A percentile compares a stretch with the other conserved stretches of the same genome.
Evolutionary conservation across 345 rosid genomes (phyloP).

Genomic region (Microcos paniculata): DNA sequence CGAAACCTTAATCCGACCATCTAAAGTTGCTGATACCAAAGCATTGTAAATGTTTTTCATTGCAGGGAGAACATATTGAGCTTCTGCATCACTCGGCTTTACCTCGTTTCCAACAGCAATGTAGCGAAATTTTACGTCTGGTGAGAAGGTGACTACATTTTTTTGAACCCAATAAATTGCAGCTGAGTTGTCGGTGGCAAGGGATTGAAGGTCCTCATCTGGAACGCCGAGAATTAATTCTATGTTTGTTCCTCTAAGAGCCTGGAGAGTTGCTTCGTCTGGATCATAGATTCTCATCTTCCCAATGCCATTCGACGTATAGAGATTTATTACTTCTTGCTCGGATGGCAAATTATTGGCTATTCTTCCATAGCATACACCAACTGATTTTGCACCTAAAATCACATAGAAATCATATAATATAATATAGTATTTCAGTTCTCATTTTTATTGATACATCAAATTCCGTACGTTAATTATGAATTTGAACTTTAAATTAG

Average conservation of each 20-base stretch:
- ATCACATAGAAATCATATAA: neutral
- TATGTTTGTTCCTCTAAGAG: constrained; percentile 36
- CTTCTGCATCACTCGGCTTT: neutral
- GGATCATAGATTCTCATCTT: constrained; percentile 45
- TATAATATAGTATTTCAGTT: too few species aligned
- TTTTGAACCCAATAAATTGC: constrained; percentile 35
- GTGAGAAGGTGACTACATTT: constrained; percentile 24
- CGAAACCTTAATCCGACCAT: constrained; percentile 35
- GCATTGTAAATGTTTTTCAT: neutral
- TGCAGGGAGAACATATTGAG: neutral
- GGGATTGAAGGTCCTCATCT: constrained; percentile 22
- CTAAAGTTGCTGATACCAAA: constrained; percentile 19
- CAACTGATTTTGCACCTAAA: constrained; percentile 28
- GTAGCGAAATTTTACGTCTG: constrained; percentile 34
- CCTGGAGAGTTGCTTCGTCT: constrained; percentile 35
- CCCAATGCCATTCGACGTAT: constrained; percentile 18
- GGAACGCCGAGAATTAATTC: constrained; percentile 36
- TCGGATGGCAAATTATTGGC: constrained; percentile 40
- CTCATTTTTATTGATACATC: too few species aligned
- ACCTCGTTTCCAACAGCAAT: constrained; percentile 42
- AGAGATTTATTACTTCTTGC: constrained; percentile 27
- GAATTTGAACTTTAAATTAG: too few species aligned
- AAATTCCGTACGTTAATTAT: too few species aligned
- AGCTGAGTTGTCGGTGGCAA: constrained; percentile 20
- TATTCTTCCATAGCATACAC: constrained; percentile 38